A percentile compares a stretch with the other conserved stretches of the same genome.
phyloP scores from a whole-genome alignment of 257 asterid species.

The Anisodus acutangulus region DNA sequence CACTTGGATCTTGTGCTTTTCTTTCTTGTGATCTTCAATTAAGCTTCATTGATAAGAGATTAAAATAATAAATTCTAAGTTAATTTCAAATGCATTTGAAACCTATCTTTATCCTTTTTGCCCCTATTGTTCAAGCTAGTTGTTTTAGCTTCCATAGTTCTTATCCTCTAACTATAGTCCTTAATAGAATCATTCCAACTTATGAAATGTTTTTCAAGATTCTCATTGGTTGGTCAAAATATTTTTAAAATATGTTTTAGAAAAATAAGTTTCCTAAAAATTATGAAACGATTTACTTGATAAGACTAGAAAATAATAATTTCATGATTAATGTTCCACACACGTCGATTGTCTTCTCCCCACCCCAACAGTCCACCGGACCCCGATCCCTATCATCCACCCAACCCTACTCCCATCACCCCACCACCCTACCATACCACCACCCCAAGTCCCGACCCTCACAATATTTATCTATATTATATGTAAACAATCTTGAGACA shows the following conservation, averaged over 20 bases:
- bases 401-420: neutral
- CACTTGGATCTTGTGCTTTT: conserved; percentile 28
- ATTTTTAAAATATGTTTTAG: neutral
- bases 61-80: neutral
- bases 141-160: neutral
- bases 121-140: neutral
- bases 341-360: neutral
- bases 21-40: conserved; percentile 27
- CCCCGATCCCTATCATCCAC: neutral
- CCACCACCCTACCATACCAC: neutral
- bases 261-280: neutral
- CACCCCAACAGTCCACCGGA: neutral
- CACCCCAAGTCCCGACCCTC: neutral
- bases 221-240: neutral
- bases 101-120: neutral
- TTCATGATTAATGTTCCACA: neutral
- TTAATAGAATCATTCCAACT: neutral
- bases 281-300: neutral
- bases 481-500: neutral
- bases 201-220: neutral
- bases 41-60: neutral
- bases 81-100: conserved; percentile 13
- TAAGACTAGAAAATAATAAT: neutral
- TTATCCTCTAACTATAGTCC: neutral
- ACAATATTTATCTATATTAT: neutral